Conservation (phyloP, 371 early-diverging fungal species). For the Syncephalastrum monosporum region DNA sequence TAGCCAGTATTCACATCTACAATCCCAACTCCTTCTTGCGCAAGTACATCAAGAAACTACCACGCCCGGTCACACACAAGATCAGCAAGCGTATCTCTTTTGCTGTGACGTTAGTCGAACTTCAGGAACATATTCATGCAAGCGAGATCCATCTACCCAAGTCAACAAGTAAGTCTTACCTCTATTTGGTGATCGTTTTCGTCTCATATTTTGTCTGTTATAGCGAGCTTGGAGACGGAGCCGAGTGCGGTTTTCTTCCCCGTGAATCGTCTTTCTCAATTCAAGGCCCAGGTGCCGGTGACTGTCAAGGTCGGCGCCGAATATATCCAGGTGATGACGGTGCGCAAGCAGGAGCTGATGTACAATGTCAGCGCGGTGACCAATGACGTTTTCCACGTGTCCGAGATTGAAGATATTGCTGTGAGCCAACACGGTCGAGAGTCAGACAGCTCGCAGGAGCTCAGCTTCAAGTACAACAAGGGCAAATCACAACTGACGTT, state of each 20-base stretch:
- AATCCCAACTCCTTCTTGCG: slow-evolving; percentile 81
- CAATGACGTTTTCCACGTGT: slow-evolving; percentile 86
- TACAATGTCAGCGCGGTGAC: slow-evolving; percentile 70
- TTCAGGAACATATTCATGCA: slow-evolving; percentile 69
- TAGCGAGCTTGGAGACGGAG: slow-evolving; percentile 70
- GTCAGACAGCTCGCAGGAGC: slow-evolving; percentile 69
- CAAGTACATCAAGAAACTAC: slow-evolving; percentile 64
- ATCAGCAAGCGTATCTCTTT: slow-evolving; percentile 65
- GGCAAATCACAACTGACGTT: slow-evolving; percentile 70
- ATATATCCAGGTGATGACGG: slow-evolving; percentile 76
- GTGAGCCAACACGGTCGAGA: slow-evolving; percentile 40
- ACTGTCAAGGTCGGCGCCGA: slow-evolving; percentile 81
- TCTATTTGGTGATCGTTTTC: slow-evolving; percentile 6
- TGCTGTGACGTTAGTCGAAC: slow-evolving; percentile 63
- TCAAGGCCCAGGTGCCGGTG: slow-evolving; percentile 69
- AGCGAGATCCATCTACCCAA: slow-evolving; percentile 78
- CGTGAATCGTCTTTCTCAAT: slow-evolving; percentile 63
- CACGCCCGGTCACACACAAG: slow-evolving; percentile 58
- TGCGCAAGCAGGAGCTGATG: slow-evolving; percentile 66
- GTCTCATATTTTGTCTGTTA: slow-evolving; percentile 8
- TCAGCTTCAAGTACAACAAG: slow-evolving; percentile 76
- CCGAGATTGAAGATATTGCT: slow-evolving; percentile 81
- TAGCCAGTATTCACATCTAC: slow-evolving; percentile 68
- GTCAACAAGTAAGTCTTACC: slow-evolving; percentile 53
- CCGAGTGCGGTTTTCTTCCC: slow-evolving; percentile 63